Conservation (phyloP, 2,329 filamentous ascomycete genomes). For the Hymenotorrendiella dingleyae region DNA sequence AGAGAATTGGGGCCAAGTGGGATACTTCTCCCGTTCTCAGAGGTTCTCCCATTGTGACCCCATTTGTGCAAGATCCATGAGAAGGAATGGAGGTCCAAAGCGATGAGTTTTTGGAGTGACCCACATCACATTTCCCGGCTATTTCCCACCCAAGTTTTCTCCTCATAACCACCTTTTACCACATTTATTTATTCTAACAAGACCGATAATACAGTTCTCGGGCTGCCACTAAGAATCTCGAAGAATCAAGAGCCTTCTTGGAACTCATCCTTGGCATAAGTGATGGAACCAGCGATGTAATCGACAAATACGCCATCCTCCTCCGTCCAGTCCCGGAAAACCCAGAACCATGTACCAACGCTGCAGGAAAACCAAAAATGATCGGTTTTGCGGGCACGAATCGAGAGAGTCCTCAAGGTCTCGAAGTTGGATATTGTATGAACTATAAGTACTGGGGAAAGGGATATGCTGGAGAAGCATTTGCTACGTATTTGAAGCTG, state of each 20-base stretch:
- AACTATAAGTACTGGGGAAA: constrained; percentile 19
- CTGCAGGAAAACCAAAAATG: constrained; percentile 9
- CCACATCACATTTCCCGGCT: no score
- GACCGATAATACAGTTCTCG: no score
- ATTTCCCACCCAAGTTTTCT: no score
- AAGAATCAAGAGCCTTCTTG: constrained; percentile 11
- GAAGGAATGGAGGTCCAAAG: no score
- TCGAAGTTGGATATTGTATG: constrained; percentile 21
- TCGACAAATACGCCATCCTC: constrained; percentile 18
- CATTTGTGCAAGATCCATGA: no score
- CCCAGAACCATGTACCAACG: not conserved
- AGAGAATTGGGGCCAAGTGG: no score
- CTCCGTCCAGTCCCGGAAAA: not conserved
- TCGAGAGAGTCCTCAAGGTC: constrained; percentile 12
- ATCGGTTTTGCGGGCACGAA: constrained; percentile 22
- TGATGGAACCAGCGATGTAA: constrained; percentile 11
- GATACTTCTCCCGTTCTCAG: no score
- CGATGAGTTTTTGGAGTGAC: no score
- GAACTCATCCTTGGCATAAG: constrained; percentile 5
- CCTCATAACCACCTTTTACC: no score
- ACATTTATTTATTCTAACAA: no score
- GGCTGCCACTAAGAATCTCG: no score
- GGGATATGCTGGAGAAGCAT: constrained; percentile 20
- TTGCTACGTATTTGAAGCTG: constrained; percentile 14
- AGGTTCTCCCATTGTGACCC: no score